Percentiles rank a stretch among this genome's conserved stretches.
phyloP scores from a whole-genome alignment of 306 rosid genomes.

The Quercus alba region DNA sequence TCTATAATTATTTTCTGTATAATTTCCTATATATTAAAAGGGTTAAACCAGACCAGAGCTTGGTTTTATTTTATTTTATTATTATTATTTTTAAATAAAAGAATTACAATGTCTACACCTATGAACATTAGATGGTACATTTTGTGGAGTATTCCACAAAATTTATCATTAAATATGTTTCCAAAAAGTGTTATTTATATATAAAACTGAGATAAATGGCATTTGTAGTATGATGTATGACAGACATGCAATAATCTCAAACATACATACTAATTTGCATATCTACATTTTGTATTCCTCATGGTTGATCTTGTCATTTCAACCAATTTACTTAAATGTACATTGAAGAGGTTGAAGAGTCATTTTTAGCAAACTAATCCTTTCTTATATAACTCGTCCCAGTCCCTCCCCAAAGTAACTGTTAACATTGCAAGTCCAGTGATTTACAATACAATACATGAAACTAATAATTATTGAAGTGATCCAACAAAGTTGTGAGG shows the following conservation, averaged over 20 bases:
- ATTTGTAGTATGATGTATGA: neutral
- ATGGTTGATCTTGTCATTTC: slow-evolving; percentile 4
- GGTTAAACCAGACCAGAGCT: neutral
- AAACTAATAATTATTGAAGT: neutral
- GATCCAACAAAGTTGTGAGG: neutral
- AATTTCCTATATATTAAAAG: neutral
- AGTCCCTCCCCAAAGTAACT: neutral
- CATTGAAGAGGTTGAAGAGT: no score
- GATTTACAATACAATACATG: no score
- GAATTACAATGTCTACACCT: neutral
- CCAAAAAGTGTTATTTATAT: neutral
- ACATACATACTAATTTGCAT: neutral
- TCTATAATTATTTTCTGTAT: neutral
- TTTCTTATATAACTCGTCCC: neutral
- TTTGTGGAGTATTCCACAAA: neutral
- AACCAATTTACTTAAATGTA: neutral
- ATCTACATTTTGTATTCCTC: neutral
- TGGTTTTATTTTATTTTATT: neutral
- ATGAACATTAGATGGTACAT: neutral
- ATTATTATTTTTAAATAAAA: neutral
- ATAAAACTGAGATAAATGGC: neutral
- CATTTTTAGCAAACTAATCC: neutral
- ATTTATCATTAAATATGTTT: neutral
- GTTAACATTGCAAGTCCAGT: neutral
- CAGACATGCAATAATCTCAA: neutral